Percentiles rank a stretch among this genome's conserved stretches.
Evolutionary conservation across 805 yeast genomes (phyloP).

Genomic region (Torulaspora quercuum): DNA sequence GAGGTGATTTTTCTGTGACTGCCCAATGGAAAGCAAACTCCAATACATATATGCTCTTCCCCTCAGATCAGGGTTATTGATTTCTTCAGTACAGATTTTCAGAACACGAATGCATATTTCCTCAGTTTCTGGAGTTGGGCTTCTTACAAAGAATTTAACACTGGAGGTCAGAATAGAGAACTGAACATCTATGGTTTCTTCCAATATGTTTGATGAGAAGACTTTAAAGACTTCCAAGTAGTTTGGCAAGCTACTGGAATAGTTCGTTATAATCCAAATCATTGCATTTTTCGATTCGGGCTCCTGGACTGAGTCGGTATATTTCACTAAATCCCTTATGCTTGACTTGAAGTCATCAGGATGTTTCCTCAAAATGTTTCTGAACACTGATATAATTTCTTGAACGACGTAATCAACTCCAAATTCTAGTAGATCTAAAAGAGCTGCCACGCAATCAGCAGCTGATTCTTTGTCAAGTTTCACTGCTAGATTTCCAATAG

Average conservation of each 20-base stretch:
- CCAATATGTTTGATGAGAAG: slow-evolving; percentile 45
- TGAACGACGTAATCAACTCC: slow-evolving; percentile 73
- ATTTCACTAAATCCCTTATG: slow-evolving; percentile 41
- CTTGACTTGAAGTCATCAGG: slow-evolving; percentile 54
- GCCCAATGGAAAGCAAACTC: slow-evolving; percentile 57
- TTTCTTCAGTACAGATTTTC: slow-evolving; percentile 67
- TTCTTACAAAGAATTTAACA: slow-evolving; percentile 60
- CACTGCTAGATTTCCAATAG: slow-evolving; percentile 85
- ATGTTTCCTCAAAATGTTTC: slow-evolving; percentile 72
- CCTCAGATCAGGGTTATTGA: slow-evolving; percentile 78
- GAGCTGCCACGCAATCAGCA: slow-evolving; percentile 56
- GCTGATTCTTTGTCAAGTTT: slow-evolving; percentile 60
- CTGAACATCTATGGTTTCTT: slow-evolving; percentile 73
- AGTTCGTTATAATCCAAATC: slow-evolving; percentile 83
- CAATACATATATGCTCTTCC: slow-evolving; percentile 84
- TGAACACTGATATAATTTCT: slow-evolving; percentile 72
- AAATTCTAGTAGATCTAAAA: slow-evolving; percentile 57
- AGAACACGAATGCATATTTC: slow-evolving; percentile 54
- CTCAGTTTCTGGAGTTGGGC: slow-evolving; percentile 52
- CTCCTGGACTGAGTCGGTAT: slow-evolving; percentile 57
- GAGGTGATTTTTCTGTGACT: slow-evolving; percentile 31
- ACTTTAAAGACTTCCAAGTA: slow-evolving; percentile 29
- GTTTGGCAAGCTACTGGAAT: slow-evolving; percentile 44
- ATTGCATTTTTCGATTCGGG: slow-evolving; percentile 75
- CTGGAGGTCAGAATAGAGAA: slow-evolving; percentile 68